phyloP scores from a whole-genome alignment of 2,329 filamentous ascomycete genomes.

The Fusarium proliferatum region DNA sequence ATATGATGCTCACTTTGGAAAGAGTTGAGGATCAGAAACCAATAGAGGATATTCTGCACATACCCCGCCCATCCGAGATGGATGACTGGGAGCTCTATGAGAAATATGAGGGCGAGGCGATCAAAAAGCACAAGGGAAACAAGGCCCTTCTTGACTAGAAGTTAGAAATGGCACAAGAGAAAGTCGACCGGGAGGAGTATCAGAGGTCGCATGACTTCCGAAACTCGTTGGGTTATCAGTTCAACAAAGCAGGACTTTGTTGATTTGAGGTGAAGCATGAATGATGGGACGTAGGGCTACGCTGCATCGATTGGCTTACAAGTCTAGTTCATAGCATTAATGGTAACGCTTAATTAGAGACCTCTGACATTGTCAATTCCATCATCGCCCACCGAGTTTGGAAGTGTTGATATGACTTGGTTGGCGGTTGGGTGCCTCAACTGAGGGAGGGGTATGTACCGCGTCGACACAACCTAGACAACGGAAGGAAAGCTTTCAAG shows the following conservation, averaged over 20 bases:
- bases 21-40: constrained; percentile 55
- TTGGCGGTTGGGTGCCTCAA: background rate
- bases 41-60: constrained; percentile 55
- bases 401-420: background rate
- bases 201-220: constrained; percentile 44
- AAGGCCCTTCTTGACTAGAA: constrained; percentile 56
- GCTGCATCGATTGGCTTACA: background rate
- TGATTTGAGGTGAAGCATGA: background rate
- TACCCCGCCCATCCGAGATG: constrained; percentile 65
- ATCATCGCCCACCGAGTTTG: background rate
- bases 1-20: constrained; percentile 60
- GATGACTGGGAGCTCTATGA: constrained; percentile 67
- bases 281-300: background rate
- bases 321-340: constrained; percentile 3
- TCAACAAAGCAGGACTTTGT: constrained; percentile 9
- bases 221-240: constrained; percentile 36
- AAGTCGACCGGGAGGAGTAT: constrained; percentile 44
- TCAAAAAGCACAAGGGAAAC: constrained; percentile 54
- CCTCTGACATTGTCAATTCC: background rate
- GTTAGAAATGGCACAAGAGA: constrained; percentile 47
- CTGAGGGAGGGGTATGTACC: background rate
- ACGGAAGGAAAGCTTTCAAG: constrained; percentile 16
- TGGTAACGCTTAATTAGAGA: background rate
- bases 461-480: constrained; percentile 2
- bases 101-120: constrained; percentile 57